Evolutionary conservation across 2,329 filamentous ascomycete species (phyloP).

Genomic region (Parasarocladium wereldwijsianum): DNA sequence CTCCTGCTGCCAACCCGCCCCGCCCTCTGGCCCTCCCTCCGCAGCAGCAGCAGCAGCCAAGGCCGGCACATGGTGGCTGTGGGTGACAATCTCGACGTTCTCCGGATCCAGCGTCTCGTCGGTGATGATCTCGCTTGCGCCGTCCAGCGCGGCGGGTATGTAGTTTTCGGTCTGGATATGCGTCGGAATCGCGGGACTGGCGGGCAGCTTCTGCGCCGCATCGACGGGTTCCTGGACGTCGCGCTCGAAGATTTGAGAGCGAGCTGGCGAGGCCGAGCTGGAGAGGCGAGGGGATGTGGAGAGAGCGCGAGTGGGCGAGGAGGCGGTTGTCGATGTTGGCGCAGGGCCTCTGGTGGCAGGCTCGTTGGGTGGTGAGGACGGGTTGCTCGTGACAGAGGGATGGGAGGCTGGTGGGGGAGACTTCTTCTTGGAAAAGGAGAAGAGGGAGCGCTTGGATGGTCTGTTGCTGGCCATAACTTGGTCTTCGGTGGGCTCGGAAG

Average conservation of each 20-base stretch:
- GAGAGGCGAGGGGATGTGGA: slow-evolving; percentile 59
- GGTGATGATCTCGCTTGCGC: slow-evolving; percentile 83
- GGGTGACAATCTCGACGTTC: slow-evolving; percentile 83
- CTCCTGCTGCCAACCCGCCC: slow-evolving; percentile 42
- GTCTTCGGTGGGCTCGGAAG: slow-evolving; percentile 12
- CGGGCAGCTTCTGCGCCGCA: slow-evolving; percentile 47
- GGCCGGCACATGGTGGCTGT: slow-evolving; percentile 69
- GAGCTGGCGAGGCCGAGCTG: slow-evolving; percentile 69
- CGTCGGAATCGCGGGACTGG: slow-evolving; percentile 74
- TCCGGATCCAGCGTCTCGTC: slow-evolving; percentile 75
- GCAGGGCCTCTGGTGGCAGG: slow-evolving; percentile 17
- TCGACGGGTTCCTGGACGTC: slow-evolving; percentile 96
- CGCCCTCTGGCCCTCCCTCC: slow-evolving; percentile 25
- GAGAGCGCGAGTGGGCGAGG: slow-evolving; percentile 51
- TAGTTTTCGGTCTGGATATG: slow-evolving; percentile 92
- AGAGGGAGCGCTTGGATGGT: slow-evolving; percentile 38
- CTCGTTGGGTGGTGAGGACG: slow-evolving; percentile 19
- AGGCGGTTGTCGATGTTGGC: slow-evolving; percentile 25
- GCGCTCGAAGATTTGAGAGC: slow-evolving; percentile 79
- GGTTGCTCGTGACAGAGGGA: slow-evolving; percentile 16
- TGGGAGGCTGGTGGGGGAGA: slow-evolving; percentile 23
- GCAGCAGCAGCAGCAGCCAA: slow-evolving; percentile 42
- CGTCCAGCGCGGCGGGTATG: slow-evolving; percentile 82
- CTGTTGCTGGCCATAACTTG: slow-evolving; percentile 15
- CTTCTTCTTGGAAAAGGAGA: slow-evolving; percentile 50